Conservation (phyloP, 2,329 filamentous ascomycete genomes). For the Xylaria sp. region DNA sequence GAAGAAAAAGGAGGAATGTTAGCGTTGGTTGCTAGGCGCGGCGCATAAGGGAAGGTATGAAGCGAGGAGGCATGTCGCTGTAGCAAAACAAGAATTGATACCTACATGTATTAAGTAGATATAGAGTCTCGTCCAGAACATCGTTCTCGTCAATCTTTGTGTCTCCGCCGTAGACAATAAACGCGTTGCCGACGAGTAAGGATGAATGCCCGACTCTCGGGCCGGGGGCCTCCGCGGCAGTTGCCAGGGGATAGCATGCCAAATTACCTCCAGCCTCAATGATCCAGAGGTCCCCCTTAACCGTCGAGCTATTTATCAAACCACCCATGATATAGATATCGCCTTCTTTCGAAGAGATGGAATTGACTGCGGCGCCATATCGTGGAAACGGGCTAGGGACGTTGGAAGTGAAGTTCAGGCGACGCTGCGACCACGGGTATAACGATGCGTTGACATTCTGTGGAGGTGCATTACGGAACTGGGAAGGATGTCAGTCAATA, state of each 20-base stretch:
- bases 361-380: conserved; percentile 96
- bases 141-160: conserved; percentile 97
- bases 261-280: conserved; percentile 90
- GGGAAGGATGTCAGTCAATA: conserved; percentile 23
- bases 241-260: conserved; percentile 90
- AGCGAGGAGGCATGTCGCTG: conserved; percentile 7
- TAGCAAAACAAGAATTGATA: conserved; percentile 5
- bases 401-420: conserved; percentile 82
- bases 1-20: not conserved
- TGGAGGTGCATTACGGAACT: conserved; percentile 63
- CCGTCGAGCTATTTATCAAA: conserved; percentile 91
- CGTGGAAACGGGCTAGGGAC: conserved; percentile 89
- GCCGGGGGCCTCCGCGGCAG: conserved; percentile 92
- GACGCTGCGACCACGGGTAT: conserved; percentile 95
- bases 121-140: conserved; percentile 91
- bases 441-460: conserved; percentile 77
- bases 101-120: conserved; percentile 97
- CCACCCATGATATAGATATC: conserved; percentile 98
- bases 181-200: conserved; percentile 95
- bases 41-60: conserved; percentile 19
- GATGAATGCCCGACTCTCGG: conserved; percentile 95
- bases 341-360: conserved; percentile 92
- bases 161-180: conserved; percentile 98
- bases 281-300: conserved; percentile 98
- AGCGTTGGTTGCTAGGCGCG: conserved; percentile 11